Evolutionary conservation across 2,329 filamentous ascomycete species (phyloP), one percentile per base, ranked within the genome.

Genomic region (Trichoderma sp.): DNA sequence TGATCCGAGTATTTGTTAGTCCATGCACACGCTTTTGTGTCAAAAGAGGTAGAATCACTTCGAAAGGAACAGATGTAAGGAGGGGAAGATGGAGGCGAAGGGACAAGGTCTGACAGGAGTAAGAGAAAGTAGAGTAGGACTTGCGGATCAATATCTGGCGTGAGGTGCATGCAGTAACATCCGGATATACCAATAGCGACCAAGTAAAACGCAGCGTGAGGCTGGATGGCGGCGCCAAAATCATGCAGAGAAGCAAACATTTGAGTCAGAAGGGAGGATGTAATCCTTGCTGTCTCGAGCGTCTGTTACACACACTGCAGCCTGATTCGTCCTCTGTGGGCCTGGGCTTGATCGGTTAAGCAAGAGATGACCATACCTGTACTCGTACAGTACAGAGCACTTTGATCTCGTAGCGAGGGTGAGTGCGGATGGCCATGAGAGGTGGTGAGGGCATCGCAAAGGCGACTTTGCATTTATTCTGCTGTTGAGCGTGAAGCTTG

Each of bases 201-300:
- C 33, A 71, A 35, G 67, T 33, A 59, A 31, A 38, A 71, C 27
- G 67, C 53, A 45, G 41, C 24, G 2, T n/a, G 35, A 71, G 67
- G 67, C 67, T 71, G 33, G 63, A 24, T 66, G 35, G 35, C 38
- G 35, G 53, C 67, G 67, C 67, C 67, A 71, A 62, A 35, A 35
- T 53, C 14, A 72, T 72, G 69, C 69, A 63, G 27, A 62, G 56
- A 18, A 63, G 68, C 68, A 63, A 72, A 63, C 59, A 63, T 50
- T 63, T 38, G 59, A 21, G 53, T 41, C 67, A 24, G 21, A 41
- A n/a, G 67, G 33, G 53, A 41, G n/a, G 33, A 12, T 18, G 21
- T 21, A 33, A 72, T 35, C 69, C 69, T 62, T 63, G 69, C 59
- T 72, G 68, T 72, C 59, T 72, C 38, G 18, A 31, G n/a, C 16